phyloP scores from a whole-genome alignment of 2,329 filamentous ascomycete species.

The Calonectria pseudoreteaudii region DNA sequence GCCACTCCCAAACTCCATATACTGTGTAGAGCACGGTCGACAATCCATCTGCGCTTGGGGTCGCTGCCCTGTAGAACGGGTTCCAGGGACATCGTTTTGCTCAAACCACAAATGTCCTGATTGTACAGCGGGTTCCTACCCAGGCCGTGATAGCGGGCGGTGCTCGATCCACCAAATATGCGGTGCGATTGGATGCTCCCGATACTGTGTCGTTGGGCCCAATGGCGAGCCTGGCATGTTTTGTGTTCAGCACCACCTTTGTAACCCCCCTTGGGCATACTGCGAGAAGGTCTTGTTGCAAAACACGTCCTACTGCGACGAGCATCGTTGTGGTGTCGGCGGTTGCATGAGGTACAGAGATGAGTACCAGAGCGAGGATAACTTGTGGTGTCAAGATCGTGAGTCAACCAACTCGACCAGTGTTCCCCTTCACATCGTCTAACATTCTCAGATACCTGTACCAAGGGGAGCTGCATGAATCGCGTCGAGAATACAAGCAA shows the following conservation, averaged over 20 bases:
- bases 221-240: neutral
- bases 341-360: conserved; percentile 23
- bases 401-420: neutral
- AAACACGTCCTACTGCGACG: neutral
- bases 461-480: neutral
- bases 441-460: conserved; percentile 30
- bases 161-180: conserved; percentile 32
- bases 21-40: conserved; percentile 1
- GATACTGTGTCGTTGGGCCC: neutral
- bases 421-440: neutral
- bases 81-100: conserved; percentile 11
- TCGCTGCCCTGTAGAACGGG: neutral
- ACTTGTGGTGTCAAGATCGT: conserved; percentile 31
- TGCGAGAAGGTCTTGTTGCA: conserved; percentile 26
- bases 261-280: neutral
- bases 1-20: neutral
- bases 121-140: neutral
- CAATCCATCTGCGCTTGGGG: neutral
- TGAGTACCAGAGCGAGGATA: neutral
- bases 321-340: conserved; percentile 26
- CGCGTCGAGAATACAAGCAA: neutral
- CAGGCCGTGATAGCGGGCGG: conserved; percentile 2
- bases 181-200: conserved; percentile 14
- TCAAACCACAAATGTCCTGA: conserved; percentile 12
- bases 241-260: conserved; percentile 28